phyloP scores from a whole-genome alignment of 169 alveolate genomes.

The Plasmodium reichenowi region DNA sequence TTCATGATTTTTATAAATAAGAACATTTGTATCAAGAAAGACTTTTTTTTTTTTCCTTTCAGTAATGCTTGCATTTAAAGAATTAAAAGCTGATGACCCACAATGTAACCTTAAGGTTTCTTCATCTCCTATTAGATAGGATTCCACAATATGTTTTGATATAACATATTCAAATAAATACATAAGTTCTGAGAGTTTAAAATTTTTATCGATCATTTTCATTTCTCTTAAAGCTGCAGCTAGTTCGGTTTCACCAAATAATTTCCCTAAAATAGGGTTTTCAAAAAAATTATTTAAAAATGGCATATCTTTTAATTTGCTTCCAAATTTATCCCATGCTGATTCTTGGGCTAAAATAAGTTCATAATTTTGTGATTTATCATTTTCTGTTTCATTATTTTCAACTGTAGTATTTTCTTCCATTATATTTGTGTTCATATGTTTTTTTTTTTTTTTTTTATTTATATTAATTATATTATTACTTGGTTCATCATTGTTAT shows the following conservation, averaged over 20 bases:
- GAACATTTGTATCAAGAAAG: conserved; percentile 87
- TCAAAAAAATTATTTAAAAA: conserved; percentile 90
- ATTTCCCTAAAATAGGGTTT: conserved; percentile 86
- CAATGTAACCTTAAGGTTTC: conserved; percentile 89
- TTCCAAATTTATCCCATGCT: conserved; percentile 90
- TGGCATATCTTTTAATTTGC: conserved; percentile 91
- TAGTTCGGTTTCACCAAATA: conserved; percentile 90
- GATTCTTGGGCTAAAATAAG: conserved; percentile 85
- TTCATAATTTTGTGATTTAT: conserved; percentile 64
- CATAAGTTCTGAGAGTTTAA: conserved; percentile 88
- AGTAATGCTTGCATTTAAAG: conserved; percentile 85
- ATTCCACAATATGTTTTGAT: conserved; percentile 90
- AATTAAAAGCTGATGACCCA: conserved; percentile 89
- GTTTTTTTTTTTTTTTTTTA: not conserved
- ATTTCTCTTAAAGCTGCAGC: conserved; percentile 91
- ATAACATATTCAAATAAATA: conserved; percentile 89
- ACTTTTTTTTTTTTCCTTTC: conserved; percentile 87
- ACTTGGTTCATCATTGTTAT: not conserved
- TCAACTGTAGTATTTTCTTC: conserved; percentile 4
- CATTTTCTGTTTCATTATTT: conserved; percentile 7
- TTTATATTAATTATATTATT: conserved; percentile 1
- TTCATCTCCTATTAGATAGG: conserved; percentile 90
- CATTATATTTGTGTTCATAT: not conserved
- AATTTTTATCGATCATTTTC: conserved; percentile 90
- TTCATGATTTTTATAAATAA: conserved; percentile 88